Evolutionary conservation across 2,329 filamentous ascomycete genomes (phyloP), one percentile per base, ranked within the genome.

Genomic region (Esteya vermicola): DNA sequence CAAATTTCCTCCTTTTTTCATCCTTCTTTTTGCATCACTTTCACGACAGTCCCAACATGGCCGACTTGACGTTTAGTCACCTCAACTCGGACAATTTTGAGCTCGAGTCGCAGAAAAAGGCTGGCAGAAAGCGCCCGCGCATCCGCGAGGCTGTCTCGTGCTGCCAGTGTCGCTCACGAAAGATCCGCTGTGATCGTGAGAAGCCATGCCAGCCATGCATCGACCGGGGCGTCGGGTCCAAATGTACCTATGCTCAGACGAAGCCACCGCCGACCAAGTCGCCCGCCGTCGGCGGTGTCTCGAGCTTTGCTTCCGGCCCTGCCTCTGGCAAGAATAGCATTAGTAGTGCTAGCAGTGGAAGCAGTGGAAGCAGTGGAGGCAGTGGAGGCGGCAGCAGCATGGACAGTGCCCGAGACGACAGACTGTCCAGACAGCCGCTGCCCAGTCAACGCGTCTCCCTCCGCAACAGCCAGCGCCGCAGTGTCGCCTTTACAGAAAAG

Each of bases 21-120:
- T 14, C 13, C 19, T 6, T 33, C 13, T 7, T 12, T 19, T 3
- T n/a, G n/a, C n/a, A n/a, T n/a, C n/a, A n/a, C n/a, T n/a, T n/a
- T n/a, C n/a, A n/a, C n/a, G n/a, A n/a, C n/a, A n/a, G n/a, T n/a
- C n/a, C 26, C 25, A 21, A 14, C 19, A 45, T 45, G 41, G 34
- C 33, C 12, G n/a, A 14, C 16, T 27, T 45, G 19, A 42, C 41
- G 1, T 45, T 45, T 21, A 45, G 41, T 10, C 41, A 45, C 21
- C 41, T 45, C 26, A 43, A 22, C 31, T 41, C 41, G 12, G 41
- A 45, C 37, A 42, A 35, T 14, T 45, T 45, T 21, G 36, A 37
- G 16, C 19, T 43, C 14, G 44, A 45, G 19, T 34, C 41, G 1
- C 39, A 34, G 20, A 43, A 39, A 26, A 45, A 43, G 20, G 39